Evolutionary conservation across 108 stramenopile genomes (phyloP), one percentile per base, ranked within the genome.

Genomic region (Thalassiosira profunda): DNA sequence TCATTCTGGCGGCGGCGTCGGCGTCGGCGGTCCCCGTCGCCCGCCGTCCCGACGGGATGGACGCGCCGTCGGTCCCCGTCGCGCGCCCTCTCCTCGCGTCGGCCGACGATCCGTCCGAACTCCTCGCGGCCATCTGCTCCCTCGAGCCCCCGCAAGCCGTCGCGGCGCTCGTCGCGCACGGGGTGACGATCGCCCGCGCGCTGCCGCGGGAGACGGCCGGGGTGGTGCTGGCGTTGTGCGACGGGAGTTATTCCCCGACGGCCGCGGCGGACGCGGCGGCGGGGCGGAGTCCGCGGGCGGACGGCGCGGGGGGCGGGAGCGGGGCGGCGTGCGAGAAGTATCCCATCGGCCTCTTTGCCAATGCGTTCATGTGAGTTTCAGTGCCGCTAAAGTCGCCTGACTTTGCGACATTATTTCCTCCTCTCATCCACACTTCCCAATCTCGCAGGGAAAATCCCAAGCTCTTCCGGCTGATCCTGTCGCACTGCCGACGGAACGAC

Each of bases 171-270:
- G 79, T 81, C 3, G 69, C 72, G 6, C 84, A 93, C 51, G 93
- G 93, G 1, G 84, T 85, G 1, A 45, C 81, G 1, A 55, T 95
- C 4, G 90, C 86, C n/a, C 84, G 88, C 15, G 70, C 86, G 5
- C 62, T 91, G 35, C 89, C 90, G 2, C 72, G 87, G 20, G 93
- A 91, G 63, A 91, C 89, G 7, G 93, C 93, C 0, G 93, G 93
- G 9, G 49, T 95, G 18, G 93, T 92, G 4, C 80, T 95, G 41
- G 70, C 93, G 1, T 58, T 95, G n/a, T 95, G 93, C 65, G 78
- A 91, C 35, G 93, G 93, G 46, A 83, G 84, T 1, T 95, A 79
- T 67, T 89, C 87, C 20, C 90, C 93, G 2, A 71, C 55, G 23
- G 67, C 58, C 2, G 47, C 86, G 17, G 79, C 85, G 10, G 85